Evolutionary conservation across 768 basidiomycete genomes (phyloP).

Genomic region (Hebeloma cylindrosporum): DNA sequence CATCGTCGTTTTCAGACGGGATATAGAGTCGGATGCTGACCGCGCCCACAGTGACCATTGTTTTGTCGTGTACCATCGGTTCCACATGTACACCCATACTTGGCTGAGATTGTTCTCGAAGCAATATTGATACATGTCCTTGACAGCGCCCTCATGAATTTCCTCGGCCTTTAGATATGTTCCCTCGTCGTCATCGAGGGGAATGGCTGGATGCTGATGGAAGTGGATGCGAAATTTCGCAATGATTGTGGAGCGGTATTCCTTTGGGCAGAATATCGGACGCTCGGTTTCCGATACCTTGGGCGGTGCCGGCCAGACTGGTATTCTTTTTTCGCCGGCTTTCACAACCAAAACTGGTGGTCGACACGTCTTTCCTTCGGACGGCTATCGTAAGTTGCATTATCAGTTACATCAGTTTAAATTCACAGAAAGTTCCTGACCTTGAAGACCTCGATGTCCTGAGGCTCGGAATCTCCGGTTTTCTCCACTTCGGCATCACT

Average conservation of each 20-base stretch:
- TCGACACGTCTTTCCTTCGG: background rate
- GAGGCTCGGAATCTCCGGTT: background rate
- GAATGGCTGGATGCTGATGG: constrained; percentile 21
- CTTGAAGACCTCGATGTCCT: background rate
- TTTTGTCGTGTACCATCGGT: constrained; percentile 26
- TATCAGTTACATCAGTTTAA: no score
- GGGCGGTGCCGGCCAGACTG: constrained; percentile 18
- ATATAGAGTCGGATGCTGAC: constrained; percentile 2
- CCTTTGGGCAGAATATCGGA: constrained; percentile 17
- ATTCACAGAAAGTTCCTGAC: no score
- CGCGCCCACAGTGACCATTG: constrained; percentile 24
- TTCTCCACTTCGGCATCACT: constrained; percentile 8
- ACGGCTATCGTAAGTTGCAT: constrained; percentile 4
- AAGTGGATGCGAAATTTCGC: constrained; percentile 18
- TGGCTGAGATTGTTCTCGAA: constrained; percentile 20
- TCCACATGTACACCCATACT: constrained; percentile 32
- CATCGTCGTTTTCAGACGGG: constrained; percentile 24
- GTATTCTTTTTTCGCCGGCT: constrained; percentile 6
- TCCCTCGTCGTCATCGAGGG: constrained; percentile 10
- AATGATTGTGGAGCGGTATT: constrained; percentile 13
- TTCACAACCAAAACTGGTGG: constrained; percentile 18
- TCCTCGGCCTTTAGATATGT: constrained; percentile 5
- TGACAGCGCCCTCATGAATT: constrained; percentile 11
- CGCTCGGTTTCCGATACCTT: constrained; percentile 2
- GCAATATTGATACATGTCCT: constrained; percentile 26